These are phyloP conservation scores for Linum tenue DNA, from an alignment of 345 rosid genomes.

Conservation along the genomic window DNA sequence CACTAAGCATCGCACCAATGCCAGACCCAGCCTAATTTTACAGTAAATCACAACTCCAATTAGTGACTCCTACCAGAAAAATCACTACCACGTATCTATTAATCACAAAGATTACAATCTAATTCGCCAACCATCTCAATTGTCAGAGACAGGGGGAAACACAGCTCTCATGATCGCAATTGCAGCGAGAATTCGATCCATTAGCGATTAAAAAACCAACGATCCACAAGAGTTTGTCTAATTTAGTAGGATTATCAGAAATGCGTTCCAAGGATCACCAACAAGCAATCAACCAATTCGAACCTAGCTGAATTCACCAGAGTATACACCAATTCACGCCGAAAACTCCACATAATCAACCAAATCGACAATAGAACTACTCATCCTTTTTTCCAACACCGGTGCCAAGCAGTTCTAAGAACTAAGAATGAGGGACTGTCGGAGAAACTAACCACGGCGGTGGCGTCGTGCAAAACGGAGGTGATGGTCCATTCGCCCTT, in stretches of 20 bases:
- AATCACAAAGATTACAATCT: background rate
- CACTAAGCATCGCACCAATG: conserved; percentile 82
- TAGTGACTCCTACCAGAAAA: background rate
- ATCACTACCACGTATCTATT: background rate
- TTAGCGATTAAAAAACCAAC: background rate
- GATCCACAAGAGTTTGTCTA: too few relatives aligned
- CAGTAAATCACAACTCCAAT: background rate
- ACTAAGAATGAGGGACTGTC: background rate
- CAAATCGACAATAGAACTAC: too few relatives aligned
- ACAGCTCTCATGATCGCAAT: background rate
- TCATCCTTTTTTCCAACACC: background rate
- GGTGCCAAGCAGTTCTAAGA: background rate
- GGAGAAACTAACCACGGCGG: conserved; percentile 61
- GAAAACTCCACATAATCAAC: background rate
- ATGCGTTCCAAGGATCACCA: too few relatives aligned
- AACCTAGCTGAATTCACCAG: background rate
- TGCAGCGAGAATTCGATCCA: background rate
- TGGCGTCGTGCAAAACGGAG: conserved; percentile 73
- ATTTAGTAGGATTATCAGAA: too few relatives aligned
- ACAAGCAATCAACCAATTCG: background rate
- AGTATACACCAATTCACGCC: background rate
- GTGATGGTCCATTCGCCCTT: conserved; percentile 74
- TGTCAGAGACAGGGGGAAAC: background rate
- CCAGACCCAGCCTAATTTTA: conserved; percentile 72
- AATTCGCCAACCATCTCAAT: background rate